phyloP scores from a whole-genome alignment of 495 filamentous ascomycete species.

The Daldinia caldariorum region DNA sequence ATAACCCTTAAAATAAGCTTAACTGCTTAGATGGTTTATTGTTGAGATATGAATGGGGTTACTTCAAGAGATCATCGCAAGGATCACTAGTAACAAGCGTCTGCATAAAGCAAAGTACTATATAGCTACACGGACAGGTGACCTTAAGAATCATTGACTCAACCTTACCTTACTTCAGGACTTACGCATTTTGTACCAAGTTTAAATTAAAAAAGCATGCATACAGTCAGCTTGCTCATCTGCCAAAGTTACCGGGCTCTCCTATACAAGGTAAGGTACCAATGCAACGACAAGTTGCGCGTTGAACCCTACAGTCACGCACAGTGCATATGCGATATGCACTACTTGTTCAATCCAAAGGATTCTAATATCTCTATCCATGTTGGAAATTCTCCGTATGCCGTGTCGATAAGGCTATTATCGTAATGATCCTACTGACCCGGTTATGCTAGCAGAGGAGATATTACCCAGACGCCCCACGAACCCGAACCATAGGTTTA shows the following conservation, averaged over 20 bases:
- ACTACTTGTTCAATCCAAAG: background rate
- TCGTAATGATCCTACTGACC: background rate
- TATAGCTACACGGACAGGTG: background rate
- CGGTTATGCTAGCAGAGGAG: too few species aligned
- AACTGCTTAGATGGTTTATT: background rate
- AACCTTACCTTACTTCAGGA: too few species aligned
- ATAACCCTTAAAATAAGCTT: background rate
- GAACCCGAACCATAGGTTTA: conserved; percentile 2
- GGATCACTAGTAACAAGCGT: background rate
- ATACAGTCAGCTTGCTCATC: background rate
- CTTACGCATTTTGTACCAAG: background rate
- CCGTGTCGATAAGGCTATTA: background rate
- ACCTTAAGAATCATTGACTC: background rate
- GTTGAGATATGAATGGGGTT: background rate
- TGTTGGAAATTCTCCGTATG: background rate
- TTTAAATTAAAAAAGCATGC: background rate
- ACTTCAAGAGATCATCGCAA: background rate
- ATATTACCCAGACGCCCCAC: background rate
- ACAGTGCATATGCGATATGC: conserved; percentile 1
- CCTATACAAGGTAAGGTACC: background rate
- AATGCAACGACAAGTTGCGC: background rate
- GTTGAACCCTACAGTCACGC: background rate
- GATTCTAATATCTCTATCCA: background rate
- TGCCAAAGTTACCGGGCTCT: background rate
- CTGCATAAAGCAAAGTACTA: background rate